Evolutionary conservation across 805 yeast genomes (phyloP).

Genomic region (Spathaspora gorwiae): DNA sequence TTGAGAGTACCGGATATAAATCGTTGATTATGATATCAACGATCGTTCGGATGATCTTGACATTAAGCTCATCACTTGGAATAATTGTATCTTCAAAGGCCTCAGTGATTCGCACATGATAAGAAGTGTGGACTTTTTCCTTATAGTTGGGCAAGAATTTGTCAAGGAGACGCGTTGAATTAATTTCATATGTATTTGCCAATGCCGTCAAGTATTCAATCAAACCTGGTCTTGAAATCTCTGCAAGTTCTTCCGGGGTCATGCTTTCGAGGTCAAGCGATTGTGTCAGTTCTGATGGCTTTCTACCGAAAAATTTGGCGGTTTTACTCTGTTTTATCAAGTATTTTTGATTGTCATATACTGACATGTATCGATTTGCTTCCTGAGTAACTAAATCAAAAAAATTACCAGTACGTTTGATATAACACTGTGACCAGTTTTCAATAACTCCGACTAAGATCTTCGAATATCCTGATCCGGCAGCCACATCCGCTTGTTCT

Average conservation of each 20-base stretch:
- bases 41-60: conserved; percentile 65
- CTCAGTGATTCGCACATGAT: conserved; percentile 29
- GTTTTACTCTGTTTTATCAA: conserved; percentile 42
- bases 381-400: conserved; percentile 46
- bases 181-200: conserved; percentile 82
- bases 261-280: conserved; percentile 33
- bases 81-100: conserved; percentile 46
- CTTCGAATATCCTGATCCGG: conserved; percentile 76
- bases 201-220: conserved; percentile 77
- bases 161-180: conserved; percentile 60
- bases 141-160: conserved; percentile 62
- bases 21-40: conserved; percentile 71
- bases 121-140: conserved; percentile 48
- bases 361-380: conserved; percentile 35
- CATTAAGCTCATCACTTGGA: conserved; percentile 73
- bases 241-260: conserved; percentile 34
- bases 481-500: conserved; percentile 87
- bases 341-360: conserved; percentile 36
- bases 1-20: conserved; percentile 54
- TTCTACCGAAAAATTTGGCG: conserved; percentile 30
- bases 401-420: conserved; percentile 63
- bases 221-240: conserved; percentile 57
- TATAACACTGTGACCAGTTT: conserved; percentile 59
- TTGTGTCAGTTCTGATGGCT: conserved; percentile 6
- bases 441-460: conserved; percentile 75